Evolutionary conservation across 1,139 yeast genomes (phyloP).

Genomic region (Pichia sp.): DNA sequence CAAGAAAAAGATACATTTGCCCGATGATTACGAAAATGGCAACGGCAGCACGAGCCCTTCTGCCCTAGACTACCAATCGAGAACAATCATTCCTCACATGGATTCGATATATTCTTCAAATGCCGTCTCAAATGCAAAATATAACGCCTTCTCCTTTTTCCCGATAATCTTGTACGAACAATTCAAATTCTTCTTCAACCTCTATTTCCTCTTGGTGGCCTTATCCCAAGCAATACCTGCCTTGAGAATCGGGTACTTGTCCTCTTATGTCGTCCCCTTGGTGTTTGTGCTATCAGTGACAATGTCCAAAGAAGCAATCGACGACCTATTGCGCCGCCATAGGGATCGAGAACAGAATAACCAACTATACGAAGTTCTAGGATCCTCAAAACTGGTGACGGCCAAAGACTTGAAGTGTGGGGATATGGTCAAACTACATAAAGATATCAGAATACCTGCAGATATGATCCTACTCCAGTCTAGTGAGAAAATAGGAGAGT

Average conservation of each 20-base stretch:
- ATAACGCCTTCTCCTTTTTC: constrained; percentile 79
- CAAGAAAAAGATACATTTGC: constrained; percentile 25
- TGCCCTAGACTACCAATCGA: constrained; percentile 7
- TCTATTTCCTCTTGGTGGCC: constrained; percentile 89
- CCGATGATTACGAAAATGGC: constrained; percentile 17
- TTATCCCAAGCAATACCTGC: constrained; percentile 91
- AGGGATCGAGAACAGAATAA: constrained; percentile 86
- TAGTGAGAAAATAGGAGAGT: constrained; percentile 78
- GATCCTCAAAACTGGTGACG: constrained; percentile 45
- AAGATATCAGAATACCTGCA: constrained; percentile 87
- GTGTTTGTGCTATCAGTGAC: constrained; percentile 90
- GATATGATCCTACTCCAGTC: constrained; percentile 84
- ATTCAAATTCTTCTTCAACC: constrained; percentile 92
- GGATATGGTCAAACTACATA: constrained; percentile 74
- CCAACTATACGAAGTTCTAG: constrained; percentile 71
- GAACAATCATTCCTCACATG: constrained; percentile 36
- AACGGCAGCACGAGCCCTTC: not conserved
- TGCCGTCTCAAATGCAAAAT: constrained; percentile 90
- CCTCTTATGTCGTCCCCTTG: constrained; percentile 89
- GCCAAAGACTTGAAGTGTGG: constrained; percentile 78
- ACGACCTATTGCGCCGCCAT: constrained; percentile 84
- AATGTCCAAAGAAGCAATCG: constrained; percentile 93
- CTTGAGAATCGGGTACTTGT: constrained; percentile 84
- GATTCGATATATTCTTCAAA: constrained; percentile 55
- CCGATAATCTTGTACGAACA: constrained; percentile 92